Evolutionary conservation across 495 filamentous ascomycete species (phyloP), one percentile per base, ranked within the genome.

Genomic region (Aspergillus incahuasiensis): DNA sequence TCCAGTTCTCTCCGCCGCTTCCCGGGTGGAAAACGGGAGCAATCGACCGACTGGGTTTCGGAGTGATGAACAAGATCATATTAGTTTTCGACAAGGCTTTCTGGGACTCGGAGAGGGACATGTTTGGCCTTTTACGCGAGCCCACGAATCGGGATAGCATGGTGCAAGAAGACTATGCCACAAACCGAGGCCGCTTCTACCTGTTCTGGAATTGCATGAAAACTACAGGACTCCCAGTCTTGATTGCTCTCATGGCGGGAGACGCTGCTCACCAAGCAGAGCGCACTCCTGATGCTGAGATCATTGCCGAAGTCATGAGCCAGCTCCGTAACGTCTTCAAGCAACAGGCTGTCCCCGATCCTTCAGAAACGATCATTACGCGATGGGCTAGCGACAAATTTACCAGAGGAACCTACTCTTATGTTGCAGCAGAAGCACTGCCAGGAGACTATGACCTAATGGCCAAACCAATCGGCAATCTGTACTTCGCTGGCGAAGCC

Each of bases 401-500:
- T 70, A 89, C 92, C 6, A 80, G 86, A 32, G 94, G 94, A 34
- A 95, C 84, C 63, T 99, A 97, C 70, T 97, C 95, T 3, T 99
- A 89, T 61, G 89, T 95, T 1, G 91, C 88, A 5, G 82, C 89
- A 4, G 74, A 83, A 35, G 86, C 95, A 63, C 82, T 82, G 20
- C 84, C 88, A 1, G 90, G 90, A 41, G 94, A 99, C 69, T 97
- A 97, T 68, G 90, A 97, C 65, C 73, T 83, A 18, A 96, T 97
- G 90, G 92, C 94, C n/a, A 74, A 80, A 58, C 73, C 85, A 2
- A 75, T 96, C 44, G 90, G 89, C 35, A 95, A 94, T 55, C 74
- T 99, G 16, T 91, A 92, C 74, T 99, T 99, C 71, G 94, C 95
- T 4, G 94, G 94, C 21, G 94, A 99, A 72, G 92, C 94, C 38